phyloP scores from a whole-genome alignment of 192 early-diverging fungal species.

The Piromyces finnis region DNA sequence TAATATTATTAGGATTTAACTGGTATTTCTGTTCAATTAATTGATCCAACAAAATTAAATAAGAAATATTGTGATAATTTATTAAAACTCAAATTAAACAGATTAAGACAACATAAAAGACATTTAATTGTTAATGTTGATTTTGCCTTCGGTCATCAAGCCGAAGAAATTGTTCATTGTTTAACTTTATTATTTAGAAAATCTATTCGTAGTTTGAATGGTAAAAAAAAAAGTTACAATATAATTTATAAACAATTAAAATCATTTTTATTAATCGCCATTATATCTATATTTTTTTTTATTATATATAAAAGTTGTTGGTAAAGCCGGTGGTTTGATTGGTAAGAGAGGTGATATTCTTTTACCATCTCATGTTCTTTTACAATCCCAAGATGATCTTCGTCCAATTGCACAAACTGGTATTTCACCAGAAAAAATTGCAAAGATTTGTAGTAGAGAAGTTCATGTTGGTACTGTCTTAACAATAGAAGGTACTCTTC shows the following conservation, averaged over 20 bases:
- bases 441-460: not conserved
- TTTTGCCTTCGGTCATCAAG: not conserved
- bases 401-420: not conserved
- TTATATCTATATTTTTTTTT: not conserved
- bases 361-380: not conserved
- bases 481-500: not conserved
- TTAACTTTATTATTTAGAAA: not conserved
- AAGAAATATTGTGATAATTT: not conserved
- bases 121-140: conserved; percentile 2
- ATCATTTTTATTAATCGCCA: not conserved
- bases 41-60: not conserved
- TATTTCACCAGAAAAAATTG: not conserved
- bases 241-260: not conserved
- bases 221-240: too few species aligned
- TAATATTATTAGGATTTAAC: conserved; percentile 1
- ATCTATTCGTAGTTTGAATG: not conserved
- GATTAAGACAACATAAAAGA: not conserved
- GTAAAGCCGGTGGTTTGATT: conserved; percentile 1
- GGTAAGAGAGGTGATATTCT: conserved; percentile 1
- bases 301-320: not conserved
- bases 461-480: conserved; percentile 1
- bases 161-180: conserved; percentile 1
- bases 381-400: not conserved
- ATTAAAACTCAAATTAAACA: not conserved
- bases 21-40: not conserved